Evolutionary conservation across 495 filamentous ascomycete genomes (phyloP).

Genomic region (Trichoderma erinaceum): DNA sequence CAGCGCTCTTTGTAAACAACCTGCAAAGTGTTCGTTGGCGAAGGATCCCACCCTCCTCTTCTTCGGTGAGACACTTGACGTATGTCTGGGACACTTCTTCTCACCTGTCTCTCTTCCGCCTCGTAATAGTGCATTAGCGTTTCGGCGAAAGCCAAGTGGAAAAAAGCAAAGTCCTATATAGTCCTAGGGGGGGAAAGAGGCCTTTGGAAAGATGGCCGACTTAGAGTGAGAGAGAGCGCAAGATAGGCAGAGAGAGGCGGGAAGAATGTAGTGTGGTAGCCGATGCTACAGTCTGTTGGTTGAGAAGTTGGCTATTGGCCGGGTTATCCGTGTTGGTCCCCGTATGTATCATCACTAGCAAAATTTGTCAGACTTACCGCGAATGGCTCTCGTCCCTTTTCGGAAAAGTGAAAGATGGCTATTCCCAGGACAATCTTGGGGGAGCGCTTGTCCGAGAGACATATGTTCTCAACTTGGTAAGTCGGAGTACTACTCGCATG

Average conservation of each 20-base stretch:
- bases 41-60: neutral
- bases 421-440: neutral
- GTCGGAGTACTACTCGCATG: neutral
- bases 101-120: too few species aligned
- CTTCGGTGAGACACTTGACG: neutral
- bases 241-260: neutral
- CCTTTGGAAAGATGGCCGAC: too few species aligned
- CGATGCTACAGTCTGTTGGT: neutral
- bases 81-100: too few species aligned
- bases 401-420: neutral
- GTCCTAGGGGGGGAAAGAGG: too few species aligned
- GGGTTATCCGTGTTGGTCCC: neutral
- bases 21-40: neutral
- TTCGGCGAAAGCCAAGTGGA: too few species aligned
- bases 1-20: neutral
- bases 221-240: neutral
- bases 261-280: neutral
- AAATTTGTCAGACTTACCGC: neutral
- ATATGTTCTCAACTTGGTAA: slow-evolving; percentile 4
- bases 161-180: too few species aligned
- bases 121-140: too few species aligned
- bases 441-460: neutral
- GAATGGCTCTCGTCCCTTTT: neutral
- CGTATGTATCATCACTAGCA: too few species aligned
- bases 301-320: neutral